phyloP scores from a whole-genome alignment of 352 stramenopile genomes.

The Globisporangium barbulae region DNA sequence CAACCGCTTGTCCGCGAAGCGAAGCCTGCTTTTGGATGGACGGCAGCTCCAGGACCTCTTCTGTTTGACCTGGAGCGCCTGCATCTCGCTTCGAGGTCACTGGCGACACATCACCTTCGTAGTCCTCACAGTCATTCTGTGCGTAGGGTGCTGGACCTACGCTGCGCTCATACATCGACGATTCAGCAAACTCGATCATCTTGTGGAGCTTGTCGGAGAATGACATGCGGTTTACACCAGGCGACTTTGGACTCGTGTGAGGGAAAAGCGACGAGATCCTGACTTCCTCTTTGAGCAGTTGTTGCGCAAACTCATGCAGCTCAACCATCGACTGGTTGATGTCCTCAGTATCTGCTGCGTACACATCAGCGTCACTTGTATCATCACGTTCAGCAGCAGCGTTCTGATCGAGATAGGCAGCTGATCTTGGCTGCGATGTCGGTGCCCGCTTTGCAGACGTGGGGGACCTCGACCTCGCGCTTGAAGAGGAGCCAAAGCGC shows the following conservation, averaged over 20 bases:
- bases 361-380: background rate
- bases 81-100: background rate
- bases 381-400: background rate
- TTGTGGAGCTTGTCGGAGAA: slow-evolving; percentile 78
- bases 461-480: slow-evolving; percentile 4
- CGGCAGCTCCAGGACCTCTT: slow-evolving; percentile 5
- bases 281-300: slow-evolving; percentile 52
- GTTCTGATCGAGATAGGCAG: background rate
- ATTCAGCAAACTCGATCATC: slow-evolving; percentile 79
- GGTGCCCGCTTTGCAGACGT: background rate
- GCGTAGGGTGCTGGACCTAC: background rate
- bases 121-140: background rate
- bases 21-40: slow-evolving; percentile 8
- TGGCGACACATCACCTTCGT: background rate
- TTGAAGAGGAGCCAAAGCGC: background rate
- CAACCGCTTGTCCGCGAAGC: background rate
- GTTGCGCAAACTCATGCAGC: slow-evolving; percentile 56
- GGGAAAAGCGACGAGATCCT: slow-evolving; percentile 50
- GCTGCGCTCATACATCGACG: slow-evolving; percentile 52
- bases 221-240: slow-evolving; percentile 53
- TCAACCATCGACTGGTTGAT: slow-evolving; percentile 43
- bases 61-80: background rate
- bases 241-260: slow-evolving; percentile 41
- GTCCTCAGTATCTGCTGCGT: slow-evolving; percentile 5
- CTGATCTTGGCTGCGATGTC: background rate